phyloP scores from a whole-genome alignment of 306 rosid species.

The Cucurbita moschata region DNA sequence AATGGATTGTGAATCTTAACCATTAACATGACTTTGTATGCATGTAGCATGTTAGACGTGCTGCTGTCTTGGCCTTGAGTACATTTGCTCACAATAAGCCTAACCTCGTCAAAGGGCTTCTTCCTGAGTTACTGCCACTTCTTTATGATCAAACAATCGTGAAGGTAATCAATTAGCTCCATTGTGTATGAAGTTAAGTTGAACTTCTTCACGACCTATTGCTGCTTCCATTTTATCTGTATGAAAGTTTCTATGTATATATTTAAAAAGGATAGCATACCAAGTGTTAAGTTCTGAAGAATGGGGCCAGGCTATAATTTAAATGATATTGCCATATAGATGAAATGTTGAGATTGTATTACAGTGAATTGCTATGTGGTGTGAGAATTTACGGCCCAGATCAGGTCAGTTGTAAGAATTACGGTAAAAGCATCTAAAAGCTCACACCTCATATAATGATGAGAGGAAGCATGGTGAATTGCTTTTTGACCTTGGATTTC shows the following conservation, averaged over 20 bases:
- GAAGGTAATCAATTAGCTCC: slow-evolving; percentile 38
- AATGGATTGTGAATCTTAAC: neutral
- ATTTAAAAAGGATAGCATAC: neutral
- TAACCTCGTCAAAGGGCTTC: slow-evolving; percentile 86
- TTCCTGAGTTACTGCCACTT: slow-evolving; percentile 85
- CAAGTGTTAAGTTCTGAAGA: neutral
- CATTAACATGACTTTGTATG: slow-evolving; percentile 13
- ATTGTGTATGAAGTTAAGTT: neutral
- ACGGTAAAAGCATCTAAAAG: neutral
- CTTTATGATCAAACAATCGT: slow-evolving; percentile 96
- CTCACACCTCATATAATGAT: neutral
- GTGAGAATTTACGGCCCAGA: neutral
- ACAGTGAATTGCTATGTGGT: neutral
- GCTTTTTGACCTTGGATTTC: neutral
- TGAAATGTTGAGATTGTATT: neutral
- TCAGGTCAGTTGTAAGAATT: neutral
- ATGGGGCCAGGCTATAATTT: neutral
- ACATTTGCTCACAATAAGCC: slow-evolving; percentile 99
- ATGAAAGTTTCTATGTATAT: neutral
- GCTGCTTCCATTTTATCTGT: neutral
- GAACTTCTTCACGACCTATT: neutral
- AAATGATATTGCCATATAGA: neutral
- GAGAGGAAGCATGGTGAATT: neutral
- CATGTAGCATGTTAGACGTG: slow-evolving; percentile 95
- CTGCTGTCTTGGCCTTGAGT: slow-evolving; percentile 95